phyloP scores from a whole-genome alignment of 306 rosid genomes.

The Lathyrus oleraceus region DNA sequence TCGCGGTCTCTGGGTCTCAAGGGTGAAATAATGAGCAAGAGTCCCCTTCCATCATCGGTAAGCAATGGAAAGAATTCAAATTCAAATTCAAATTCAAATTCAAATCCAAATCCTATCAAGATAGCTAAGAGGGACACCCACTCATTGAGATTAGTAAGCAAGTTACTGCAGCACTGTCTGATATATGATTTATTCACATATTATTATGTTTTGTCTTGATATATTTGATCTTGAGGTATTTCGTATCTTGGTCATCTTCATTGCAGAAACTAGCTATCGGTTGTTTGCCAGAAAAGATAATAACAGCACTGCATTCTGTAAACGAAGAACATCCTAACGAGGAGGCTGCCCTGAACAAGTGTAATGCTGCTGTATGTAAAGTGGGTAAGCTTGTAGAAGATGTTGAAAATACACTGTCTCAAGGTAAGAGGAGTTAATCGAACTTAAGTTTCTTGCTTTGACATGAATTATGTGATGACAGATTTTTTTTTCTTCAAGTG shows the following conservation, averaged over 20 bases:
- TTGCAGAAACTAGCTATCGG: slow-evolving; percentile 90
- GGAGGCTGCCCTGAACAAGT: slow-evolving; percentile 70
- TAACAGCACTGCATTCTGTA: slow-evolving; percentile 78
- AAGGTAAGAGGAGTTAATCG: slow-evolving; percentile 55
- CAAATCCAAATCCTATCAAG: slow-evolving; percentile 66
- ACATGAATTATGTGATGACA: slow-evolving; percentile 2
- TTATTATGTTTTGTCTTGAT: slow-evolving; percentile 17
- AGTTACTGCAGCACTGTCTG: slow-evolving; percentile 30
- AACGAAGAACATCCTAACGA: slow-evolving; percentile 70
- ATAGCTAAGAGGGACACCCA: slow-evolving; percentile 85
- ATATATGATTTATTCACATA: slow-evolving; percentile 28
- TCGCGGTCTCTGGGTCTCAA: slow-evolving; percentile 87
- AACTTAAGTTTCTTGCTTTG: slow-evolving; percentile 19
- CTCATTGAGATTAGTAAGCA: slow-evolving; percentile 84
- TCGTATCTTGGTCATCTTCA: slow-evolving; percentile 38
- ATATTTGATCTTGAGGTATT: slow-evolving; percentile 32
- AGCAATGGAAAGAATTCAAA: slow-evolving; percentile 76
- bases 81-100: slow-evolving; percentile 46
- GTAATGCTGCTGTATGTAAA: slow-evolving; percentile 45
- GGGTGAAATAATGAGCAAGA: slow-evolving; percentile 77
- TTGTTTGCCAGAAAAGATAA: slow-evolving; percentile 77
- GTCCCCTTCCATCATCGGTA: slow-evolving; percentile 52
- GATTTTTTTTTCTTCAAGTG: background rate
- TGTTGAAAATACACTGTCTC: slow-evolving; percentile 58
- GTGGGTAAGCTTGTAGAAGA: slow-evolving; percentile 66